phyloP scores from a whole-genome alignment of 805 yeast genomes.

The Scheffersomyces ergatensis region DNA sequence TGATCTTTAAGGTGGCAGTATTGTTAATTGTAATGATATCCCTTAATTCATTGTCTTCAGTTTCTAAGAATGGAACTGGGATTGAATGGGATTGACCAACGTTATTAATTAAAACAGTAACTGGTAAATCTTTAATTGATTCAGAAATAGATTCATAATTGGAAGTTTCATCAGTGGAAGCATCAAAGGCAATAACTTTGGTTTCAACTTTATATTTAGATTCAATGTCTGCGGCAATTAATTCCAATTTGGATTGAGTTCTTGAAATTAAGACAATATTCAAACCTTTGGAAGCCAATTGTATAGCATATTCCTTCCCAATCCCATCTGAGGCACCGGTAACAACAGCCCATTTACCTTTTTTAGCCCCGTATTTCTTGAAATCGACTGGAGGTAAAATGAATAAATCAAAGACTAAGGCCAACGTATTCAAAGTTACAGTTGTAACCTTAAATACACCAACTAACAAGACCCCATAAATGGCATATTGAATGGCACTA shows the following conservation, averaged over 20 bases:
- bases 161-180: conserved; percentile 56
- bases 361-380: conserved; percentile 70
- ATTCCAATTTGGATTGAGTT: conserved; percentile 72
- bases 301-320: conserved; percentile 87
- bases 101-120: conserved; percentile 81
- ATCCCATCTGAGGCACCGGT: conserved; percentile 98
- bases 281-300: conserved; percentile 82
- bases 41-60: conserved; percentile 68
- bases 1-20: conserved; percentile 77
- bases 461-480: conserved; percentile 43
- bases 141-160: conserved; percentile 55
- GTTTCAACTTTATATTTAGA: conserved; percentile 59
- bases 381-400: conserved; percentile 60
- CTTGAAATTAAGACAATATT: conserved; percentile 83
- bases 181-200: conserved; percentile 73
- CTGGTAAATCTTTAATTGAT: conserved; percentile 51
- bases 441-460: conserved; percentile 64
- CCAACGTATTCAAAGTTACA: conserved; percentile 44
- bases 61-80: conserved; percentile 90
- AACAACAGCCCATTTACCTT: conserved; percentile 84
- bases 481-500: conserved; percentile 11
- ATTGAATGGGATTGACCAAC: conserved; percentile 94
- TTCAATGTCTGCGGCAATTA: conserved; percentile 61
- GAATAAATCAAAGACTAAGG: conserved; percentile 62
- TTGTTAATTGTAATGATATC: conserved; percentile 84